These are phyloP conservation scores for Hyphopichia burtonii DNA, from an alignment of 1,139 yeast genomes.

Conservation along the genomic window DNA sequence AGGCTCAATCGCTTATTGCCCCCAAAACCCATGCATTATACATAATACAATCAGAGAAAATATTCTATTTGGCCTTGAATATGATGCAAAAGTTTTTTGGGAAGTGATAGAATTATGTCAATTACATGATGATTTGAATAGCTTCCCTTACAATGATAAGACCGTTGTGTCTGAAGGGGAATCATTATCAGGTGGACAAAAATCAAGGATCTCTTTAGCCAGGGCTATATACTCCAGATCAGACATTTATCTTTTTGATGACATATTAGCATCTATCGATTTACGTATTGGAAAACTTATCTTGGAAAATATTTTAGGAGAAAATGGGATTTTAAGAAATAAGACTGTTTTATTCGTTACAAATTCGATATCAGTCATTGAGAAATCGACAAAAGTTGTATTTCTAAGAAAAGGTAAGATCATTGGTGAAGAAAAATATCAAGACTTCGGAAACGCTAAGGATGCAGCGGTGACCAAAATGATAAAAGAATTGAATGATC, in stretches of 20 bases:
- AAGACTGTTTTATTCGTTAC: conserved; percentile 27
- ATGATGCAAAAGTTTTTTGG: conserved; percentile 19
- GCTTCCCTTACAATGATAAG: conserved; percentile 24
- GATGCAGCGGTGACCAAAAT: neutral
- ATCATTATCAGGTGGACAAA: conserved; percentile 29
- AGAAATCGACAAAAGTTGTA: conserved; percentile 20
- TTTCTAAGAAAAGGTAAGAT: conserved; percentile 18
- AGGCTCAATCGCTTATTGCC: conserved; percentile 23
- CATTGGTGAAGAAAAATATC: neutral
- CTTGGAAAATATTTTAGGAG: conserved; percentile 17
- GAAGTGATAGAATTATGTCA: conserved; percentile 23
- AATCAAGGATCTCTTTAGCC: conserved; percentile 25
- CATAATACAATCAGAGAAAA: conserved; percentile 27
- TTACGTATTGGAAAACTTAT: conserved; percentile 21
- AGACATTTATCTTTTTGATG: conserved; percentile 23
- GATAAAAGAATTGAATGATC: neutral
- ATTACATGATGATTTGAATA: conserved; percentile 17
- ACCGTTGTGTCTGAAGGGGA: conserved; percentile 30
- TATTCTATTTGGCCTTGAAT: conserved; percentile 22
- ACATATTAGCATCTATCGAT: conserved; percentile 21
- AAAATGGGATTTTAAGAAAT: conserved; percentile 20
- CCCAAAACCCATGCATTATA: conserved; percentile 27
- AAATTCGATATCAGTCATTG: conserved; percentile 23
- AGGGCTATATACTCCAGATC: conserved; percentile 28
- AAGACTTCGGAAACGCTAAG: neutral